These are phyloP conservation scores for Microsporum canis DNA, from an alignment of 2,329 filamentous ascomycete genomes.

Conservation along the genomic window DNA sequence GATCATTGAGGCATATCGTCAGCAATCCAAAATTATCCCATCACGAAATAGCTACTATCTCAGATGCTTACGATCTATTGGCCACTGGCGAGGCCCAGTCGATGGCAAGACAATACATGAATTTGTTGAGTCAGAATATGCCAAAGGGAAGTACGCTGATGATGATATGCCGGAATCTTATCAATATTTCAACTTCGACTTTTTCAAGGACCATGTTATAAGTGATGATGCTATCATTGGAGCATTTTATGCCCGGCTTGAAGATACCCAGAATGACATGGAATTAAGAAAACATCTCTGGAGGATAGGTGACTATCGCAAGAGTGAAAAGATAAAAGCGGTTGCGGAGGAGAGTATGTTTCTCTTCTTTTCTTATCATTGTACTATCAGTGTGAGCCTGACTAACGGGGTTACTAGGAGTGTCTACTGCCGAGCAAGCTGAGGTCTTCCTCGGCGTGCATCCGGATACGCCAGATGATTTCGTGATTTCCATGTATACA, in stretches of 20 bases:
- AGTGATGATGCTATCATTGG: conserved; percentile 53
- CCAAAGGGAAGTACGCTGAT: conserved; percentile 46
- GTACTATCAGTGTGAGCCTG: background rate
- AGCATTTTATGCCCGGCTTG: conserved; percentile 48
- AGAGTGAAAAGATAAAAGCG: conserved; percentile 47
- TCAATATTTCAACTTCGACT: conserved; percentile 45
- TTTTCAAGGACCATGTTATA: conserved; percentile 31
- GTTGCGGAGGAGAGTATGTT: conserved; percentile 45
- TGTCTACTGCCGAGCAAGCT: conserved; percentile 54
- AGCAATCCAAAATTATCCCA: conserved; percentile 48
- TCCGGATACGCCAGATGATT: conserved; percentile 43
- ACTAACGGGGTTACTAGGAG: conserved; percentile 23
- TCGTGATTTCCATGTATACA: conserved; percentile 46
- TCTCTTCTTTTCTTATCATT: background rate
- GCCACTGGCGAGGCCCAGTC: conserved; percentile 38
- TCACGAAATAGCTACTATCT: conserved; percentile 49
- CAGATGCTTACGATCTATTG: conserved; percentile 52
- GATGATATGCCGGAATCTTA: conserved; percentile 50
- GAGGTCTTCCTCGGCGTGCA: conserved; percentile 49
- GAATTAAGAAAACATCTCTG: conserved; percentile 47
- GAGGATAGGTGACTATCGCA: conserved; percentile 48
- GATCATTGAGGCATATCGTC: conserved; percentile 52
- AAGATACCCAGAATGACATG: conserved; percentile 45
- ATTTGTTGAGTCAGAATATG: conserved; percentile 47
- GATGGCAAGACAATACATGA: conserved; percentile 45